These are phyloP conservation scores for Miscanthus lutarioriparius DNA, from an alignment of 176 grass and related monocot species.

Conservation along the genomic window DNA sequence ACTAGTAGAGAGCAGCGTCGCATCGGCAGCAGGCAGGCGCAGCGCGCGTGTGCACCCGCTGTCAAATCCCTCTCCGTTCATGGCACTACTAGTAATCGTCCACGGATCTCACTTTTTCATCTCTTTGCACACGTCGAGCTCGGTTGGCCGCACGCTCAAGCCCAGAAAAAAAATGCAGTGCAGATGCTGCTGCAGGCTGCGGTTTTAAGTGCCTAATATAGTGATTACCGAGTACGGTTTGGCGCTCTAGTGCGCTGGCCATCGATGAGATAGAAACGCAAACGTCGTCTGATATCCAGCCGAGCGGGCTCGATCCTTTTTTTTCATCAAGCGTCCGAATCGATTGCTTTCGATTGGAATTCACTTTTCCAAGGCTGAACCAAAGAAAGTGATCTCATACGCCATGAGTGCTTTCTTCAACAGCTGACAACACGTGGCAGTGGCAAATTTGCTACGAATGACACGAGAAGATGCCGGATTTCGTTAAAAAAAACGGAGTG, in stretches of 20 bases:
- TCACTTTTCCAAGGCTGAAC: constrained; percentile 11
- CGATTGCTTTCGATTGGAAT: constrained; percentile 17
- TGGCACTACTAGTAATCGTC: too few species aligned
- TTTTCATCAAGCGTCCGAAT: constrained; percentile 22
- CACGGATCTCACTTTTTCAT: neutral
- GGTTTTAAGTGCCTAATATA: neutral
- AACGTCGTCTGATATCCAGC: constrained; percentile 36
- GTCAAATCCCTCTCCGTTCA: constrained; percentile 27
- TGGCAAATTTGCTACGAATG: too few species aligned
- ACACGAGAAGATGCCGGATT: too few species aligned
- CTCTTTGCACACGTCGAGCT: neutral
- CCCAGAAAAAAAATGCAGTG: neutral
- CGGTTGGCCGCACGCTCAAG: neutral
- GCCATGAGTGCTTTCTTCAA: constrained; percentile 21
- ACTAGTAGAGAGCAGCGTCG: too few species aligned
- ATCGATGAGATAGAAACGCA: constrained; percentile 35
- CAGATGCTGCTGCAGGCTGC: neutral
- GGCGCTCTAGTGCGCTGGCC: constrained; percentile 10
- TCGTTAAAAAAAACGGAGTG: neutral
- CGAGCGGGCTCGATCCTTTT: neutral
- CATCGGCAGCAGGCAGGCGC: constrained; percentile 2
- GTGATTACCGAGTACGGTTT: too few species aligned
- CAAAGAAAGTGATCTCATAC: neutral
- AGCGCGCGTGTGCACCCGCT: constrained; percentile 32
- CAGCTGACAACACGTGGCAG: neutral